A percentile compares a stretch with the other conserved stretches of the same genome.
Evolutionary conservation across 108 stramenopile species (phyloP).

Genomic region (Ochromonas danica): DNA sequence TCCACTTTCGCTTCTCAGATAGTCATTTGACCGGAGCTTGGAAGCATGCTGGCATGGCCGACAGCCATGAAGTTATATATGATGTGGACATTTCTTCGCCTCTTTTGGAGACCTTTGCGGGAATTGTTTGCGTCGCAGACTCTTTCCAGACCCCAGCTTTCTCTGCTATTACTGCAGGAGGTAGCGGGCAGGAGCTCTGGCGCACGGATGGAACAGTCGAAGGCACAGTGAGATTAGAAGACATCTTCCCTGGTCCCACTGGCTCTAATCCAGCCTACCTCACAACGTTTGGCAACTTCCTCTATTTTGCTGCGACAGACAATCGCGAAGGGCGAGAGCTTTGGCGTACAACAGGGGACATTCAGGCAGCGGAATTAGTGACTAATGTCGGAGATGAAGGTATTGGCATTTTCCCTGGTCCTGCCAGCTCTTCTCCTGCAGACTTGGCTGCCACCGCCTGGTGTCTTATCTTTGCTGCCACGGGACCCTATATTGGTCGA

Average conservation of each 20-base stretch:
- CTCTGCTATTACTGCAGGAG: constrained; percentile 29
- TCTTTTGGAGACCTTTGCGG: constrained; percentile 41
- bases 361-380: constrained; percentile 2
- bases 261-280: constrained; percentile 36
- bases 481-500: not conserved
- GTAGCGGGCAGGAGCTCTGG: constrained; percentile 55
- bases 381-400: not conserved
- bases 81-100: constrained; percentile 23
- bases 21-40: constrained; percentile 43
- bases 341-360: constrained; percentile 4
- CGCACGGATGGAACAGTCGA: constrained; percentile 45
- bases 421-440: constrained; percentile 36
- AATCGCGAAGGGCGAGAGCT: constrained; percentile 28
- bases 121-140: constrained; percentile 43
- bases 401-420: constrained; percentile 38
- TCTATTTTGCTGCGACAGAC: constrained; percentile 42
- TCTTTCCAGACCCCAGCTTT: not conserved
- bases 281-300: constrained; percentile 35
- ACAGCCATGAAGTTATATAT: constrained; percentile 31
- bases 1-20: constrained; percentile 53
- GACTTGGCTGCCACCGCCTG: not conserved
- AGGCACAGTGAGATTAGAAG: constrained; percentile 42
- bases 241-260: constrained; percentile 20
- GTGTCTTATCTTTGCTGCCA: not conserved
- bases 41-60: constrained; percentile 48